phyloP scores from a whole-genome alignment of 2,329 filamentous ascomycete species.

The Chaetomium strumarium region DNA sequence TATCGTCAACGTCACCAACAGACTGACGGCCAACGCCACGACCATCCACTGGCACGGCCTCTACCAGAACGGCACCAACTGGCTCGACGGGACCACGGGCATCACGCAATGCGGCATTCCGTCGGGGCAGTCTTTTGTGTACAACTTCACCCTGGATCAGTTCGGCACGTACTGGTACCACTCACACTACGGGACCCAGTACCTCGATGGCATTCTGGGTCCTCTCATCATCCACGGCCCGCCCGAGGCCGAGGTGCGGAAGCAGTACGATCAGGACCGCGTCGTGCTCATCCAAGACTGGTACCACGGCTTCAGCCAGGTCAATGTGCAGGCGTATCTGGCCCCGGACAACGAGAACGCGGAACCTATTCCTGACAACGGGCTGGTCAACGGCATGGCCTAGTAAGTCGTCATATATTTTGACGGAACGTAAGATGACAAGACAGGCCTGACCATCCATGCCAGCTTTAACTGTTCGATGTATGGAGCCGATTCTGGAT shows the following conservation, averaged over 20 bases:
- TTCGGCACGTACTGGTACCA: conserved; percentile 13
- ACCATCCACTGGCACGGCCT: conserved; percentile 60
- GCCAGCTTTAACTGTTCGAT: conserved; percentile 1
- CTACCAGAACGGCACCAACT: conserved; percentile 48
- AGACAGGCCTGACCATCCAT: not conserved
- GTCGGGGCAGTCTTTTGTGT: conserved; percentile 47
- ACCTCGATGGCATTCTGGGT: conserved; percentile 1
- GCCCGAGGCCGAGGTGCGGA: not conserved
- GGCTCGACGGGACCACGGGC: conserved; percentile 50
- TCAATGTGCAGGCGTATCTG: not conserved
- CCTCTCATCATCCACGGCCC: conserved; percentile 3
- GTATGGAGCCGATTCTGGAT: not conserved
- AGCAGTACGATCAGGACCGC: not conserved
- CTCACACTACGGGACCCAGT: conserved; percentile 2
- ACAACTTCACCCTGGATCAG: conserved; percentile 39
- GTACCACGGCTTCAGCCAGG: not conserved
- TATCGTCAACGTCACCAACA: conserved; percentile 13
- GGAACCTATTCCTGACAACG: conserved; percentile 3
- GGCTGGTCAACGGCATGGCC: not conserved
- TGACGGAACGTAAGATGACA: not conserved
- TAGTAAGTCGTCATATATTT: not conserved
- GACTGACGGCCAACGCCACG: conserved; percentile 41
- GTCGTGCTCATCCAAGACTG: not conserved
- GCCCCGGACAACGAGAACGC: not conserved
- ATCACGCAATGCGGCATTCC: conserved; percentile 47